phyloP scores from a whole-genome alignment of 768 basidiomycete species.

The Porphyrellus cyaneotinctus region DNA sequence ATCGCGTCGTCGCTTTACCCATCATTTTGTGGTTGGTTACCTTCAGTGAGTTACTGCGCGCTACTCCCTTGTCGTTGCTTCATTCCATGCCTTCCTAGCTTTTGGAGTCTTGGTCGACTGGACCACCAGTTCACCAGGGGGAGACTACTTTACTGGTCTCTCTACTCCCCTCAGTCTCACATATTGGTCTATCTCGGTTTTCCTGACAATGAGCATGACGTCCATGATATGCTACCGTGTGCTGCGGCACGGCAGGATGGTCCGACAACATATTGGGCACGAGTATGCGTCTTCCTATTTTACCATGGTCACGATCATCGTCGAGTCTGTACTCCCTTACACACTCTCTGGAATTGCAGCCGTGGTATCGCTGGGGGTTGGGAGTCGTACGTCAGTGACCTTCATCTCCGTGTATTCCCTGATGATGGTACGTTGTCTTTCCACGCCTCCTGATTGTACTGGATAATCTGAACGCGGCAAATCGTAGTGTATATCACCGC shows the following conservation, averaged over 20 bases:
- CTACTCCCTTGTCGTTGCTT: not conserved
- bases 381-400: conserved; percentile 4
- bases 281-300: conserved; percentile 7
- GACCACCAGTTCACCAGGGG: conserved; percentile 8
- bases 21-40: not conserved
- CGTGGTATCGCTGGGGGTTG: conserved; percentile 4
- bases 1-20: not conserved
- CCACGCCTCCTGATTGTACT: not conserved
- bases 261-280: conserved; percentile 2
- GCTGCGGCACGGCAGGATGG: conserved; percentile 3
- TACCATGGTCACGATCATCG: conserved; percentile 4
- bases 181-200: conserved; percentile 6
- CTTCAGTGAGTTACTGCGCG: not conserved
- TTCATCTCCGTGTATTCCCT: conserved; percentile 11
- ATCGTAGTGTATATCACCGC: conserved; percentile 20
- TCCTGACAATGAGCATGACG: not conserved
- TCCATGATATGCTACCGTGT: conserved; percentile 16
- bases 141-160: conserved; percentile 7
- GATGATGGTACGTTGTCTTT: conserved; percentile 12
- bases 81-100: not conserved
- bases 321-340: conserved; percentile 9
- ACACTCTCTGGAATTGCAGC: conserved; percentile 3
- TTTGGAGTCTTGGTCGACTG: conserved; percentile 10
- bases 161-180: conserved; percentile 4
- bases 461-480: not conserved